Evolutionary conservation across 306 rosid species (phyloP).

Genomic region (Arachis hypogaea): DNA sequence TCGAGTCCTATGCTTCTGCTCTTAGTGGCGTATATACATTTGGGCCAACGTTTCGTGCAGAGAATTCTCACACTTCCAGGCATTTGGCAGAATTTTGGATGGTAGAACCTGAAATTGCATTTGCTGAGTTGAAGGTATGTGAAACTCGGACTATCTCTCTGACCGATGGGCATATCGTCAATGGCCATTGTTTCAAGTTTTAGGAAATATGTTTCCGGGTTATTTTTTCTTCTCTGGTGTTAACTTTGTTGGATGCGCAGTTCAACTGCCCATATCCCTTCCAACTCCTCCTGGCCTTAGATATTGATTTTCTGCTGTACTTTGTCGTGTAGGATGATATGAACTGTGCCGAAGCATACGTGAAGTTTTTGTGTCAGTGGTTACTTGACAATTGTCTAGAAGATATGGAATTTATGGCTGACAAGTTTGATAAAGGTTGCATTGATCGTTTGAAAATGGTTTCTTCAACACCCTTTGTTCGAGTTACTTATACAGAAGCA

Average conservation of each 20-base stretch:
- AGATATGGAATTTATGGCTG: constrained; percentile 93
- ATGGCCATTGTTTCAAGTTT: not conserved
- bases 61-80: constrained; percentile 94
- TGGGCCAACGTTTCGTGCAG: constrained; percentile 98
- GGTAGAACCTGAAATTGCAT: constrained; percentile 98
- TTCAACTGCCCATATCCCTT: not conserved
- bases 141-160: not conserved
- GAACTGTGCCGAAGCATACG: constrained; percentile 97
- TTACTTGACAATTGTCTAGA: constrained; percentile 84
- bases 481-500: constrained; percentile 85
- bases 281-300: not conserved
- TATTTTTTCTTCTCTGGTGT: not conserved
- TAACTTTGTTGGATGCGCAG: not conserved
- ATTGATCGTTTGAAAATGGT: constrained; percentile 82
- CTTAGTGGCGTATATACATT: constrained; percentile 93
- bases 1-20: constrained; percentile 84
- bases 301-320: constrained; percentile 29
- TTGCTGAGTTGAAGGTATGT: constrained; percentile 84
- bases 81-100: constrained; percentile 99
- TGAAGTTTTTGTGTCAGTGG: constrained; percentile 85
- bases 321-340: constrained; percentile 73
- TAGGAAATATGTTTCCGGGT: not conserved
- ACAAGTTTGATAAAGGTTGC: constrained; percentile 78
- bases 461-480: constrained; percentile 73
- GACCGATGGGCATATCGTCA: not conserved